These are phyloP conservation scores for Arthrobotrys sphaeroides DNA, from an alignment of 2,329 filamentous ascomycete species.

Conservation along the genomic window DNA sequence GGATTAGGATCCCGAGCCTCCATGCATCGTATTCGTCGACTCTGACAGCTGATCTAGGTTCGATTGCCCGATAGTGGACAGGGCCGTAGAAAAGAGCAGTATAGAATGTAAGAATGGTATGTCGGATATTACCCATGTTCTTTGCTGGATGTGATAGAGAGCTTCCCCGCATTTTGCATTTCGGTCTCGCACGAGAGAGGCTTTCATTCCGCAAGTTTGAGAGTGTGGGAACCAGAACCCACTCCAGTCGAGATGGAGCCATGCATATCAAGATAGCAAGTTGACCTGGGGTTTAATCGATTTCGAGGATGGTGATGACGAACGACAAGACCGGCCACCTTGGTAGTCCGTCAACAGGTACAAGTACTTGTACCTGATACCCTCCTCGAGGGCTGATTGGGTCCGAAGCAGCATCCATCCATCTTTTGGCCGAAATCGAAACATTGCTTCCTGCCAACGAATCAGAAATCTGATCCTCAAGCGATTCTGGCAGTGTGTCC, in stretches of 20 bases:
- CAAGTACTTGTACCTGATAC: slow-evolving; percentile 1
- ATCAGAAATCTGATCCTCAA: background rate
- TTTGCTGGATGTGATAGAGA: slow-evolving; percentile 9
- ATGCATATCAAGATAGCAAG: background rate
- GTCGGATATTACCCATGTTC: slow-evolving; percentile 16
- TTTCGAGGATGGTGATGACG: background rate
- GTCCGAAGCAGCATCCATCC: slow-evolving; percentile 4
- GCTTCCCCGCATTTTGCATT: slow-evolving; percentile 40
- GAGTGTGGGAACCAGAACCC: background rate
- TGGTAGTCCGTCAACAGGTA: background rate
- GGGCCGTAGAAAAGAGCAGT: too few species aligned
- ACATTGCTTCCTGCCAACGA: background rate
- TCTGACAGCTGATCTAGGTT: slow-evolving; percentile 8
- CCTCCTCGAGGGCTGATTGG: slow-evolving; percentile 22
- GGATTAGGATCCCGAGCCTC: background rate
- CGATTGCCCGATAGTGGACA: background rate
- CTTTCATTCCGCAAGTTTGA: background rate
- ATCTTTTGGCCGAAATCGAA: slow-evolving; percentile 3
- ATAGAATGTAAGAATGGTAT: too few species aligned
- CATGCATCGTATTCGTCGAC: background rate
- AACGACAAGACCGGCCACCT: slow-evolving; percentile 5
- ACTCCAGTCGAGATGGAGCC: background rate
- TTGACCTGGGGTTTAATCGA: background rate
- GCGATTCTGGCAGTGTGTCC: background rate
- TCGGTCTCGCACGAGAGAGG: slow-evolving; percentile 1